Evolutionary conservation across 2,329 filamentous ascomycete genomes (phyloP).

Genomic region (Periconia digitata): DNA sequence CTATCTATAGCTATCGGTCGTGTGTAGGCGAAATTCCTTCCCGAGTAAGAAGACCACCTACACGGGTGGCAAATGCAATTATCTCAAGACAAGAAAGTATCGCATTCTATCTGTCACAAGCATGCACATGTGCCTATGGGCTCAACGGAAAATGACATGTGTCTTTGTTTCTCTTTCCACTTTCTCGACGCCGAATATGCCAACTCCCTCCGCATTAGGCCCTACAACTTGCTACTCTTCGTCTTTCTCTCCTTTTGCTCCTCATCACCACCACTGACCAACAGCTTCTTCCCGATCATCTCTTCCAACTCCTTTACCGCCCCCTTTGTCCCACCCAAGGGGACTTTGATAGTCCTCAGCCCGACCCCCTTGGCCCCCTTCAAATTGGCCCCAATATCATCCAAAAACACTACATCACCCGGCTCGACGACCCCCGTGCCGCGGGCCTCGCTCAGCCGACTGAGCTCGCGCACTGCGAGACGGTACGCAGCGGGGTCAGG

Average conservation of each 20-base stretch:
- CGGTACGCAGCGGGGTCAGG: slow-evolving; percentile 82
- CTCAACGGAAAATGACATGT: too few relatives aligned
- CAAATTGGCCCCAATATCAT: slow-evolving; percentile 93
- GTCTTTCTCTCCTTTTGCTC: background rate
- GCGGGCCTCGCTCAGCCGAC: slow-evolving; percentile 62
- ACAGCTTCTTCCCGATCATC: slow-evolving; percentile 68
- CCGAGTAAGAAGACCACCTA: too few relatives aligned
- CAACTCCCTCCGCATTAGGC: too few relatives aligned
- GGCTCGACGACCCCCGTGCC: slow-evolving; percentile 57
- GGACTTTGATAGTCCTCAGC: slow-evolving; percentile 82
- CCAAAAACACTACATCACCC: slow-evolving; percentile 79
- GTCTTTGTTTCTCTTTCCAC: too few relatives aligned
- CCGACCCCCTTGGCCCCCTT: slow-evolving; percentile 75
- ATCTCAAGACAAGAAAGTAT: too few relatives aligned
- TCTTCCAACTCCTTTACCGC: slow-evolving; percentile 81
- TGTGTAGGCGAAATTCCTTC: too few relatives aligned
- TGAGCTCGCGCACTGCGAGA: slow-evolving; percentile 67
- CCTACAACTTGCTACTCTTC: background rate
- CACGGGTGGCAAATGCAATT: too few relatives aligned
- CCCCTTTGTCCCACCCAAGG: slow-evolving; percentile 73
- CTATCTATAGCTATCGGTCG: too few relatives aligned
- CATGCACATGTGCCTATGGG: too few relatives aligned
- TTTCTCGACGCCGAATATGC: too few relatives aligned
- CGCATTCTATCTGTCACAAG: too few relatives aligned
- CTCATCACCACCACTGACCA: slow-evolving; percentile 32